These are phyloP conservation scores for Plectosphaerella sp. DNA, from an alignment of 2,329 filamentous ascomycete species.

Conservation along the genomic window DNA sequence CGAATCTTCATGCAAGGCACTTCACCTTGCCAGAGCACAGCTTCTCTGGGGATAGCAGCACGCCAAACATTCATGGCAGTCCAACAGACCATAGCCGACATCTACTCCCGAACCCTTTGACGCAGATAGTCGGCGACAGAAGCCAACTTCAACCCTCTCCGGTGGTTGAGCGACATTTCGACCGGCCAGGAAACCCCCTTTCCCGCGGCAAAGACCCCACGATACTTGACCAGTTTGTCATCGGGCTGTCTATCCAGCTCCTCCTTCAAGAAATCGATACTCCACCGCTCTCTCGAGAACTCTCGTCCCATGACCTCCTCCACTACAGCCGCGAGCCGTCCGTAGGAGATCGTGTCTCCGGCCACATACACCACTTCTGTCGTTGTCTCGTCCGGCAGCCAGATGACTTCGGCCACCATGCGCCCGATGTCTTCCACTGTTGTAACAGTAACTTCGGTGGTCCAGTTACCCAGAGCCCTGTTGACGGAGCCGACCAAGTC, in stretches of 20 bases:
- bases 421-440: constrained; percentile 59
- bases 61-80: too few relatives aligned
- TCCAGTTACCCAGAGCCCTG: constrained; percentile 56
- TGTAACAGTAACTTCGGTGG: constrained; percentile 58
- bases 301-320: constrained; percentile 26
- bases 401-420: constrained; percentile 52
- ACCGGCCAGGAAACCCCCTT: constrained; percentile 56
- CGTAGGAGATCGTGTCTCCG: constrained; percentile 60
- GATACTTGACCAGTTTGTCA: constrained; percentile 53
- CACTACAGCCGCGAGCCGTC: constrained; percentile 46
- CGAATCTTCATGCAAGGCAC: too few relatives aligned
- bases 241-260: constrained; percentile 42
- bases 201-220: constrained; percentile 55
- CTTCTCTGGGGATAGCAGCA: too few relatives aligned
- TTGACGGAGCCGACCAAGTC: constrained; percentile 37
- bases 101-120: too few relatives aligned
- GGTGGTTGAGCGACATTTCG: constrained; percentile 46
- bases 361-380: constrained; percentile 48
- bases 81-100: too few relatives aligned
- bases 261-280: constrained; percentile 32
- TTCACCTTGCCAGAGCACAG: too few relatives aligned
- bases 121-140: constrained; percentile 32
- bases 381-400: constrained; percentile 22
- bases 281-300: constrained; percentile 48
- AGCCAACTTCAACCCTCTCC: constrained; percentile 39